Percentiles rank a stretch among this genome's conserved stretches.
Conservation (phyloP, 176 grass and related monocot species). For the Thalia dealbata region DNA sequence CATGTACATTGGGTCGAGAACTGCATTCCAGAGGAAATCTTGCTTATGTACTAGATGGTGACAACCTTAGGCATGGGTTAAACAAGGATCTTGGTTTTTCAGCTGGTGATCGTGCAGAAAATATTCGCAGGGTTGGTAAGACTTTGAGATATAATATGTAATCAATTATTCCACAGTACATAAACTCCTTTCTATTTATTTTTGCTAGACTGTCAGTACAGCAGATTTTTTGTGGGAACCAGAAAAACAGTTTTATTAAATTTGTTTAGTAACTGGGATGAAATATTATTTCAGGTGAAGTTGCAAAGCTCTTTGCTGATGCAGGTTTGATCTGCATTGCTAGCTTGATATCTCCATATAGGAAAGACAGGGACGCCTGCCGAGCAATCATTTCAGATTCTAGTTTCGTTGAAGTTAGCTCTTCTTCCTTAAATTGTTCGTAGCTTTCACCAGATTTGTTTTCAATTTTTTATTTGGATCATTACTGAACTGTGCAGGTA, state of each 20-base stretch:
- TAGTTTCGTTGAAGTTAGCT: constrained; percentile 81
- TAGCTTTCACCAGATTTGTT: neutral
- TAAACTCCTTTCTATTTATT: neutral
- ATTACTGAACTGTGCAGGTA: constrained; percentile 37
- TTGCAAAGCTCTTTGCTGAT: constrained; percentile 88
- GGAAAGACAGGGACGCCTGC: constrained; percentile 75
- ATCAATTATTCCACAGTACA: neutral
- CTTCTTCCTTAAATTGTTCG: constrained; percentile 9
- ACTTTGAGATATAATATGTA: neutral
- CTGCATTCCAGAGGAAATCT: constrained; percentile 75
- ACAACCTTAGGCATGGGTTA: constrained; percentile 88
- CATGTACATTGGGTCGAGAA: constrained; percentile 64
- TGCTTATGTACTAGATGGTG: constrained; percentile 81
- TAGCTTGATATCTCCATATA: constrained; percentile 55
- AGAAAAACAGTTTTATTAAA: neutral
- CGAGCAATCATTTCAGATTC: constrained; percentile 61
- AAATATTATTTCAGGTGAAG: constrained; percentile 52
- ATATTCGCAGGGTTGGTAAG: constrained; percentile 84
- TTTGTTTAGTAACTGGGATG: constrained; percentile 5
- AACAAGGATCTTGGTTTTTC: constrained; percentile 92
- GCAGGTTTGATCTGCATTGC: constrained; percentile 82
- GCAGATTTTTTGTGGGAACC: too few relatives aligned
- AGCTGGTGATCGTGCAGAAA: constrained; percentile 75
- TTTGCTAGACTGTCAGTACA: neutral
- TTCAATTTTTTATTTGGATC: neutral